Conservation (phyloP, 208 protist species). For the Naegleria lovaniensis region DNA sequence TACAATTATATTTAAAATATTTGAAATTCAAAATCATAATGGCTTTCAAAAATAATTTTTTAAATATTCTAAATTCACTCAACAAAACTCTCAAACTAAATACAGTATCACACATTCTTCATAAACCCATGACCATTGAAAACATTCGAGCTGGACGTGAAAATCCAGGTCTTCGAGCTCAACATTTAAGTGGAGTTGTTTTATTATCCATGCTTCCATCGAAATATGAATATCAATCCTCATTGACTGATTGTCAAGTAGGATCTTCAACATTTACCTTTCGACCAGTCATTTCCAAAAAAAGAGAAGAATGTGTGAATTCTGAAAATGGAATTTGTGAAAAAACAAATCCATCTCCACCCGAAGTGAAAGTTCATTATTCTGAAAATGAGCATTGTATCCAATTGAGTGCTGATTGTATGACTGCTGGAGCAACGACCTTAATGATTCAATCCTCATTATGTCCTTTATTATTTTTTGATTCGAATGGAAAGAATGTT, state of each 20-base stretch:
- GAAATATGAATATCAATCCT: not conserved
- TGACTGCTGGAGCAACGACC: not conserved
- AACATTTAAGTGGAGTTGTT: conserved; percentile 16
- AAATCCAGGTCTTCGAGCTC: not conserved
- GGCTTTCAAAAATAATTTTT: too few species aligned
- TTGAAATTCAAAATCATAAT: too few species aligned
- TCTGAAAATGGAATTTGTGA: not conserved
- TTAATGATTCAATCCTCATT: not conserved
- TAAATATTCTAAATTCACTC: too few species aligned
- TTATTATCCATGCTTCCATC: not conserved
- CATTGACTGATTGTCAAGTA: not conserved
- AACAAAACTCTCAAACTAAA: too few species aligned
- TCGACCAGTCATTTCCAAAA: not conserved
- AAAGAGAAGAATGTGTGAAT: not conserved
- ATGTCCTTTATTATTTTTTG: not conserved
- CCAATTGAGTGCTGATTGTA: not conserved
- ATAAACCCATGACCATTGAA: not conserved
- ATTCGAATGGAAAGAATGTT: not conserved
- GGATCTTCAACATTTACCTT: not conserved
- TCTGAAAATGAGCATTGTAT: not conserved
- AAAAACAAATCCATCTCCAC: not conserved
- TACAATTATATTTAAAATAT: too few species aligned
- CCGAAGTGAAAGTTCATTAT: not conserved
- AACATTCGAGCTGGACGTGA: not conserved
- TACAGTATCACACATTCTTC: not conserved